Conservation (phyloP, 306 rosid species). For the Lathyrus sativus region DNA sequence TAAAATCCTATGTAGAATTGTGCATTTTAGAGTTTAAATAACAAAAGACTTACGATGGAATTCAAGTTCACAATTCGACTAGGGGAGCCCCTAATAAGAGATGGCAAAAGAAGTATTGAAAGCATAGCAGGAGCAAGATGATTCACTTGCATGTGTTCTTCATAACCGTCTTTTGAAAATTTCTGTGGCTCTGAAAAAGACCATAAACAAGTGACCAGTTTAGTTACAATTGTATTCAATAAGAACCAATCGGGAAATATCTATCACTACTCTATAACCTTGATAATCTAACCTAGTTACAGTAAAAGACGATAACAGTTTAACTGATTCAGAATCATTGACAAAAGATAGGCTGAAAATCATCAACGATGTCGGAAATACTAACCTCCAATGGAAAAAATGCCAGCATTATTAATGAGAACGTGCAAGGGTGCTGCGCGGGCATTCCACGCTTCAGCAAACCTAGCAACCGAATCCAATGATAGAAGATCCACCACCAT, state of each 20-base stretch:
- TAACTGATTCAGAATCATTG: conserved; percentile 17
- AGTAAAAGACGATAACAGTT: neutral
- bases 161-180: conserved; percentile 89
- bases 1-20: neutral
- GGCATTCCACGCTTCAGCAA: conserved; percentile 86
- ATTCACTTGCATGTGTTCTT: conserved; percentile 98
- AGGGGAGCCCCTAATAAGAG: conserved; percentile 91
- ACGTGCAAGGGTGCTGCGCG: conserved; percentile 82
- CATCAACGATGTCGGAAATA: conserved; percentile 19
- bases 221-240: conserved; percentile 32
- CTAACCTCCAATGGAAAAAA: conserved; percentile 93
- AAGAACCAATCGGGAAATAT: conserved; percentile 23
- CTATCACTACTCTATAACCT: conserved; percentile 1
- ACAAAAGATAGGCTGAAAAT: conserved; percentile 11
- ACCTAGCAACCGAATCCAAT: conserved; percentile 83
- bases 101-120: conserved; percentile 89
- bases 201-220: conserved; percentile 28
- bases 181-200: conserved; percentile 76
- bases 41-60: conserved; percentile 70
- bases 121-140: conserved; percentile 97
- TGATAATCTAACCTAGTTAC: conserved; percentile 2
- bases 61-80: conserved; percentile 92
- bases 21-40: conserved; percentile 11
- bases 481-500: conserved; percentile 95
- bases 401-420: conserved; percentile 97